phyloP scores from a whole-genome alignment of 108 stramenopile species.

The Epithemia pelagica region DNA sequence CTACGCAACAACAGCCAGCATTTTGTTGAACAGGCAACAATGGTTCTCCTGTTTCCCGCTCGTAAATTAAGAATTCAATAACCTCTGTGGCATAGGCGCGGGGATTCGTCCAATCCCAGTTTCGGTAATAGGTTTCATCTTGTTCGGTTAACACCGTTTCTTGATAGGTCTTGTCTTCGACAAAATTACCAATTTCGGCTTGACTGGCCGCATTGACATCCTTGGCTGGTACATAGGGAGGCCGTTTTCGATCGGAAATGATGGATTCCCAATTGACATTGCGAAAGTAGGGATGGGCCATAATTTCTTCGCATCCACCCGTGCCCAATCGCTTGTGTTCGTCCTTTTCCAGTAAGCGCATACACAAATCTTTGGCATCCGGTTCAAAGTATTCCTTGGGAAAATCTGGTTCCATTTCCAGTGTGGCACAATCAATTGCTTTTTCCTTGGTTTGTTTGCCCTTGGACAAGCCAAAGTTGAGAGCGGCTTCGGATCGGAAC shows the following conservation, averaged over 20 bases:
- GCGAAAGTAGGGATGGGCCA: constrained; percentile 90
- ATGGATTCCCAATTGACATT: constrained; percentile 80
- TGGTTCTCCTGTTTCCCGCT: constrained; percentile 72
- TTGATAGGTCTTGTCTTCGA: constrained; percentile 66
- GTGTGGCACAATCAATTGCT: constrained; percentile 75
- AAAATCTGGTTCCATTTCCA: constrained; percentile 88
- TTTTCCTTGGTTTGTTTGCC: constrained; percentile 83
- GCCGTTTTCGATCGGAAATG: constrained; percentile 52
- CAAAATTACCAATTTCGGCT: constrained; percentile 80
- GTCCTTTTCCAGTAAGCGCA: constrained; percentile 70
- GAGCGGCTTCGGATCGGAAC: constrained; percentile 83
- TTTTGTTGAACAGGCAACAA: constrained; percentile 52
- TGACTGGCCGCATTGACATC: constrained; percentile 90
- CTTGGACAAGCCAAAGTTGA: constrained; percentile 70
- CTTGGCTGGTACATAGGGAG: constrained; percentile 86
- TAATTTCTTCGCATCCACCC: constrained; percentile 82
- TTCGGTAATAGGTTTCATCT: constrained; percentile 62
- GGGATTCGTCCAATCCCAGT: constrained; percentile 83
- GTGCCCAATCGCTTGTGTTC: constrained; percentile 71
- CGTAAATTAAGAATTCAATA: constrained; percentile 86
- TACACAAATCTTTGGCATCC: constrained; percentile 75
- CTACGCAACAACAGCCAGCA: constrained; percentile 50
- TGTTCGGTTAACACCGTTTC: constrained; percentile 57
- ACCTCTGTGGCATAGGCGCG: constrained; percentile 75
- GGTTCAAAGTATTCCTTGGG: constrained; percentile 55